These are phyloP conservation scores for Tremella yokohamensis DNA, from an alignment of 768 basidiomycete species.

Conservation along the genomic window DNA sequence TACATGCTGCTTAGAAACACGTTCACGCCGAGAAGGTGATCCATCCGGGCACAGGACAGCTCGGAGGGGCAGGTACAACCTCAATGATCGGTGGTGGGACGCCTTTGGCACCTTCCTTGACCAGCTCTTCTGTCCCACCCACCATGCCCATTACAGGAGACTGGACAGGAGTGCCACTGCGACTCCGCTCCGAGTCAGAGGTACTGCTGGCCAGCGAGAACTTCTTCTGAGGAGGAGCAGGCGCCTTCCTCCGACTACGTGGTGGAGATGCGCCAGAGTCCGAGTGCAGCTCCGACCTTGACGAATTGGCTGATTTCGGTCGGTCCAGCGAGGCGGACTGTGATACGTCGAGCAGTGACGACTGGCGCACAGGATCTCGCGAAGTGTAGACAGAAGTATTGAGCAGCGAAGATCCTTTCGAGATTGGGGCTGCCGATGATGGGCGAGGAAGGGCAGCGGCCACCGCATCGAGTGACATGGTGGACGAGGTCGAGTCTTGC, in stretches of 20 bases:
- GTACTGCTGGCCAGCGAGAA: slow-evolving; percentile 12
- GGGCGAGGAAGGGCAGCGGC: slow-evolving; percentile 26
- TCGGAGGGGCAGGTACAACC: slow-evolving; percentile 20
- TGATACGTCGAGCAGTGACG: slow-evolving; percentile 40
- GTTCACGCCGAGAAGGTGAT: slow-evolving; percentile 20
- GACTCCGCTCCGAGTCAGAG: not conserved
- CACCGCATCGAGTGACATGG: slow-evolving; percentile 36
- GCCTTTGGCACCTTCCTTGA: slow-evolving; percentile 22
- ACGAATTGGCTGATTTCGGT: slow-evolving; percentile 2
- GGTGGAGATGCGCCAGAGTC: slow-evolving; percentile 15
- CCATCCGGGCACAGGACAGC: slow-evolving; percentile 18
- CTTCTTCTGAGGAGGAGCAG: slow-evolving; percentile 32
- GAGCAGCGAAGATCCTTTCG: slow-evolving; percentile 2
- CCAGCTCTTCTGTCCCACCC: slow-evolving; percentile 14
- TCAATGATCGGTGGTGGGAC: slow-evolving; percentile 41
- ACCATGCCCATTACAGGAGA: not conserved
- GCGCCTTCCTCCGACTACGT: slow-evolving; percentile 24
- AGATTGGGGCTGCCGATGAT: not conserved
- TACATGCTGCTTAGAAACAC: too few relatives aligned
- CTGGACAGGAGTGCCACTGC: slow-evolving; percentile 1
- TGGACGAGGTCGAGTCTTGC: slow-evolving; percentile 27
- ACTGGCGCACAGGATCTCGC: slow-evolving; percentile 41
- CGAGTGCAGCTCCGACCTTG: not conserved
- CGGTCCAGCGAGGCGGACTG: slow-evolving; percentile 23
- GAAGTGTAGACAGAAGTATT: slow-evolving; percentile 43